Evolutionary conservation across 345 rosid genomes (phyloP), one percentile per base, ranked within the genome.

Genomic region (Microthlaspi erraticum): DNA sequence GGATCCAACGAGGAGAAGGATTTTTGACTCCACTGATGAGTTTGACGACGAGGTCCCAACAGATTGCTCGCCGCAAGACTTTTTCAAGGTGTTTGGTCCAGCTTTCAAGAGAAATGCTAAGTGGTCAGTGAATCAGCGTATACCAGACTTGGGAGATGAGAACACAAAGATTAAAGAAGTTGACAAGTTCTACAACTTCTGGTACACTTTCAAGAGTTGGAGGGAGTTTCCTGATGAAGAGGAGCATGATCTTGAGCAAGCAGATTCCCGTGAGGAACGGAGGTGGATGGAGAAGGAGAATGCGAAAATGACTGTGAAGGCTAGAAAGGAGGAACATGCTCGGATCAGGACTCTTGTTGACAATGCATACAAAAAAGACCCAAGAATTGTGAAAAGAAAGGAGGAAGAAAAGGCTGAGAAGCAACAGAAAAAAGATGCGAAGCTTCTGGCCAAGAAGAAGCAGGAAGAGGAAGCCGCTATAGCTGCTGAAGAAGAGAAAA

Each of bases 281-380:
- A 92, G 99, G 77, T 95, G 99, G 99, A 92, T 95, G 97, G 99
- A 95, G 84, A 90, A 96, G 84, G 98, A 95, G 84, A 95, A 95
- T 78, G 87, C 88, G 3, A 92, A 86, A 69, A 85, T 84, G 6
- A 62, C 98, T 1, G 99, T 81, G 45, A 92, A 85, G 80, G 97
- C 96, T 38, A 84, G 98, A 68, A 95, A 88, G 81, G 97, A 95
- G 81, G 99, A 95, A 57, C 89, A 92, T 84, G 96, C 78, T 34
- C 77, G 99, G 17, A 71, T 95, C 16, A 90, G 97, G 13, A 51
- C 85, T 12, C 99, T 95, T 70, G 92, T 95, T 62, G 99, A 88
- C 80, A 92, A 88, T 80, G 97, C 99, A 0, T 90, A 95, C 72
- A 87, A 76, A 71, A 90, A 87, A 75, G 99, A 95, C 73, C 99